phyloP scores from a whole-genome alignment of 129 eudicot genomes.

The Erigeron canadensis region DNA sequence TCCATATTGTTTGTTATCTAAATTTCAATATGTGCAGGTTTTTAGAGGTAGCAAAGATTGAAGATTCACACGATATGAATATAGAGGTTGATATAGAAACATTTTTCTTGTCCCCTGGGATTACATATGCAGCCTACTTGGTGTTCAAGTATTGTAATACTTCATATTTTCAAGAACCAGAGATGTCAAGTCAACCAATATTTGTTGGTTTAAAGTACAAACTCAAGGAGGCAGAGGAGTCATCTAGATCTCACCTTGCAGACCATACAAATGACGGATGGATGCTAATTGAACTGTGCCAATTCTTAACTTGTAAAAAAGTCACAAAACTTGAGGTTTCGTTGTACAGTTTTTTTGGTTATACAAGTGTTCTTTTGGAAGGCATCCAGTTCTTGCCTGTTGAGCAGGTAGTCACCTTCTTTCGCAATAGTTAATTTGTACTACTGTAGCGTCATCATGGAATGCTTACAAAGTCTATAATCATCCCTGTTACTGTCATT shows the following conservation, averaged over 20 bases:
- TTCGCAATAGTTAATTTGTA: not conserved
- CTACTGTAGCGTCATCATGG: not conserved
- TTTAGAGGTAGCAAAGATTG: slow-evolving; percentile 20
- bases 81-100: slow-evolving; percentile 25
- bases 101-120: slow-evolving; percentile 12
- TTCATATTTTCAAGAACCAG: not conserved
- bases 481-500: not conserved
- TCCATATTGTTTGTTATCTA: not conserved
- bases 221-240: slow-evolving; percentile 5
- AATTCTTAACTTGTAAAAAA: slow-evolving; percentile 13
- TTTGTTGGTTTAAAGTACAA: slow-evolving; percentile 19
- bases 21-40: slow-evolving; percentile 16
- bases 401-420: slow-evolving; percentile 8
- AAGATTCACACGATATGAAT: not conserved
- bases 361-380: not conserved
- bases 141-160: not conserved
- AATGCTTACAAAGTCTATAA: not conserved
- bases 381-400: slow-evolving; percentile 27
- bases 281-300: slow-evolving; percentile 22
- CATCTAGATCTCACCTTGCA: slow-evolving; percentile 8
- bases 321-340: slow-evolving; percentile 21
- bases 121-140: slow-evolving; percentile 22
- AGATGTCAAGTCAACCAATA: not conserved
- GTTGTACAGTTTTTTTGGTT: not conserved
- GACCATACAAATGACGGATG: slow-evolving; percentile 12